Conservation (phyloP, 441 rosid species). For the Erodium trifolium region DNA sequence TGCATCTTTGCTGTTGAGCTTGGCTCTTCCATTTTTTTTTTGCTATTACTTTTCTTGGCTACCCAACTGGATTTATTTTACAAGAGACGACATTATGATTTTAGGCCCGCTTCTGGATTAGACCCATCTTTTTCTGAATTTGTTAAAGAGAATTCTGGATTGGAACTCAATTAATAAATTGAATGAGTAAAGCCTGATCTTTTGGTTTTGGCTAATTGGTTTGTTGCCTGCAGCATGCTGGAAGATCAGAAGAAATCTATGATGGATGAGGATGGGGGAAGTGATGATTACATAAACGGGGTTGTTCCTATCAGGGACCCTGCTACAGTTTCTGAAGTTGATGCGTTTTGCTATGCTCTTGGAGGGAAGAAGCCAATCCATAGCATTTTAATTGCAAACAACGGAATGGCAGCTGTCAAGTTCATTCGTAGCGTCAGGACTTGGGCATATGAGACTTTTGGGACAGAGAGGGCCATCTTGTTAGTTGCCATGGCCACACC, state of each 20-base stretch:
- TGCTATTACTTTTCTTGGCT: neutral
- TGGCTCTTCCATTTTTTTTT: neutral
- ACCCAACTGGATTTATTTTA: neutral
- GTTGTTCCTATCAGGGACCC: conserved; percentile 50
- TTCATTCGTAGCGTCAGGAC: conserved; percentile 91
- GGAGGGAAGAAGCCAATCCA: conserved; percentile 83
- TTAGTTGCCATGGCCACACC: conserved; percentile 99
- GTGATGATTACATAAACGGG: conserved; percentile 50
- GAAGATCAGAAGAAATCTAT: conserved; percentile 44
- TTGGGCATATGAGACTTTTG: conserved; percentile 99
- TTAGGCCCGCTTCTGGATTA: neutral
- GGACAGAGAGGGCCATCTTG: conserved; percentile 85
- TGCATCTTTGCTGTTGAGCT: neutral
- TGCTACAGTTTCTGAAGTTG: conserved; percentile 54
- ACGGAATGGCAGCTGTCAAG: conserved; percentile 99
- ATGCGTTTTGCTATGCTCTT: conserved; percentile 75
- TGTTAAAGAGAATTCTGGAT: neutral
- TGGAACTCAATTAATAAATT: neutral
- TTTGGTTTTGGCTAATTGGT: neutral
- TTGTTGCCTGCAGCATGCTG: conserved; percentile 43
- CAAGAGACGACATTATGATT: neutral
- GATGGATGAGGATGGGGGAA: conserved; percentile 36
- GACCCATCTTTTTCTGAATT: neutral
- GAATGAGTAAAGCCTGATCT: neutral
- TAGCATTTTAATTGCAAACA: conserved; percentile 88